Evolutionary conservation across 352 stramenopile genomes (phyloP), one percentile per base, ranked within the genome.

Genomic region (Pythium guiyangense): DNA sequence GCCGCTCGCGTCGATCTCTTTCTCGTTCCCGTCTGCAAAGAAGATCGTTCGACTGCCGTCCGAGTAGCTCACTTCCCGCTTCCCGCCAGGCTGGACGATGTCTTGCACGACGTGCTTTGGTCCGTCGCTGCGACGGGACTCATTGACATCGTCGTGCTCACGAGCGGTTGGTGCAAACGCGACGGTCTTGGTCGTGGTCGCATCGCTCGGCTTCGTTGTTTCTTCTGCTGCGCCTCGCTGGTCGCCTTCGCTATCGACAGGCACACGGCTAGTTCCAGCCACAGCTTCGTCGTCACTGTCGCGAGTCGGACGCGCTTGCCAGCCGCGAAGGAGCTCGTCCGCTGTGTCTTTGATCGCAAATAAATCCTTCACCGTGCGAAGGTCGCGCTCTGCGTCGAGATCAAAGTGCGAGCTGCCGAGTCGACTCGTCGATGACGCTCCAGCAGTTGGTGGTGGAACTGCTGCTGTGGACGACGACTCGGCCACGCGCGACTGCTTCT

Each of bases 11-110:
- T 86, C 69, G 34, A 97, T 84, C 54, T 98, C 88, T 64, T 98
- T 98, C 47, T 88, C 70, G 26, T 96, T 98, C 27, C 96, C 96
- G 72, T 98, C 97, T 1, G 84, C 62, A 66, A 96, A 98, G 44
- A 83, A 60, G 49, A 93, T 90, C 34, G 73, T 75, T 46, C 73
- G 88, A 47, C 79, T 91, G 18, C 81, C 77, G 48, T 92, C 78
- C 4, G 57, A 57, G 59, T 77, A 90, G 2, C 83, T 49, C 6
- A 86, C 44, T 53, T 90, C 80, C 14, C 76, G 73, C 55, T 87
- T 90, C 3, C 77, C 79, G 35, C 74, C 71, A 8, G 71, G 62
- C 51, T 88, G 77, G 8, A 73, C 51, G 18, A 89, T 60, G 56
- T 90, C 70, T 35, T 73, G 59, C 17, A 64, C 62, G 27, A 69